Conservation (phyloP, 768 basidiomycete genomes). For the Leucocoprinus sp. region DNA sequence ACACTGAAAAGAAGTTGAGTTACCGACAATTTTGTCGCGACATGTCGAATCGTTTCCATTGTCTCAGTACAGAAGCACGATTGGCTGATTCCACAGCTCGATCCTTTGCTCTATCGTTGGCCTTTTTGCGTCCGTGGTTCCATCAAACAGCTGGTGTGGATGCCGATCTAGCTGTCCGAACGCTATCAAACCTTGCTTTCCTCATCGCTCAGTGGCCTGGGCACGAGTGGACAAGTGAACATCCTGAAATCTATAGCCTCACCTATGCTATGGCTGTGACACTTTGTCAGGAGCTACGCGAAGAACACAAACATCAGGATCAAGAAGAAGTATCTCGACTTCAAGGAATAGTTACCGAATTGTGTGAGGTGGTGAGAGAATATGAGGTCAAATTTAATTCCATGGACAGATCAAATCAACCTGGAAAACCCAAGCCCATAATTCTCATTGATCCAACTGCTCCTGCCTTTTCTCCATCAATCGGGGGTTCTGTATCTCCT, state of each 20-base stretch:
- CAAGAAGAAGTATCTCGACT: slow-evolving; percentile 39
- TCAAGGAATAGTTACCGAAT: slow-evolving; percentile 39
- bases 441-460: slow-evolving; percentile 1
- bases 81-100: slow-evolving; percentile 60
- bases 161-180: slow-evolving; percentile 26
- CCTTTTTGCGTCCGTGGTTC: slow-evolving; percentile 67
- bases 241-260: slow-evolving; percentile 51
- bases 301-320: slow-evolving; percentile 25
- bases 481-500: not conserved
- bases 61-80: slow-evolving; percentile 43
- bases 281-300: slow-evolving; percentile 58
- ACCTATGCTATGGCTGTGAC: slow-evolving; percentile 51
- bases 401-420: slow-evolving; percentile 1
- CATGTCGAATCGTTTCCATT: slow-evolving; percentile 56
- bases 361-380: slow-evolving; percentile 24
- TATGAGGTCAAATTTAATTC: slow-evolving; percentile 6
- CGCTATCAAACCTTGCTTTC: slow-evolving; percentile 34
- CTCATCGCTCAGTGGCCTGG: slow-evolving; percentile 60
- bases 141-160: slow-evolving; percentile 36
- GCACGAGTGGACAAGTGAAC: slow-evolving; percentile 59
- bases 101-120: slow-evolving; percentile 58
- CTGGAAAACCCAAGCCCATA: not conserved
- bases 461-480: slow-evolving; percentile 4
- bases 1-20: slow-evolving; percentile 46
- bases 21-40: slow-evolving; percentile 67